Evolutionary conservation across 352 stramenopile species (phyloP), one percentile per base, ranked within the genome.

Genomic region (Phytophthora fragariae): DNA sequence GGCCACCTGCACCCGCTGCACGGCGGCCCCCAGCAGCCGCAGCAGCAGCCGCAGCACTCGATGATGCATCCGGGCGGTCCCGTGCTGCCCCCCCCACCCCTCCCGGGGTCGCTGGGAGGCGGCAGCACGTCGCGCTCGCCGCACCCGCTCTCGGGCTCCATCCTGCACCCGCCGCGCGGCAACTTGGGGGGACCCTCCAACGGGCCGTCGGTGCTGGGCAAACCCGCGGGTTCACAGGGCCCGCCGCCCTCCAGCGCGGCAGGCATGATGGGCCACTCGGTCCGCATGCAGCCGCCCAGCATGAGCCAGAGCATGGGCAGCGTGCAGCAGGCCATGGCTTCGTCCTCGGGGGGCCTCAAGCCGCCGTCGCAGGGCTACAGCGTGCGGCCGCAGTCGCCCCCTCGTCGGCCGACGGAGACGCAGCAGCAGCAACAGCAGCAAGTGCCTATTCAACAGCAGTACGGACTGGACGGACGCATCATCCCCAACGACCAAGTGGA

Each of bases 1-100:
- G 70, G 75, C 49, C 85, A 92, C 35, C 69, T 93, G 35, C 88
- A 95, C 57, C 85, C 88, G 41, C 82, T 95, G 9, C 88, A 95
- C 62, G 88, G 88, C 41, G 82, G 85, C 29, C 73, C 75, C 5
- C 75, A 78, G 54, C 69, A 80, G 56, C 47, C 57, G 52, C 65
- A 49, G 27, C 58, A 75, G 15, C 72, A 70, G 57, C 56, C 50
- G 33, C 70, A 76, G 35, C 75, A 80, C 46, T 77, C 70, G 8
- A 83, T 95, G 14, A 75, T 93, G 76, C 86, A 95, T 57, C 75
- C 76, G 1, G 81, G 82, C 0, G 84, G 84, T 5, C 82, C 87
- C 11, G 83, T 86, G 15, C 74, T 94, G 3, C 88, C 88, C 27
- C 88, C 85, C 6, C 88, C 88, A 35, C 79, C 88, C 21, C 84